Base-by-base conservation (phyloP, 495 filamentous ascomycete species). In the Aspergillus biplanus region DNA sequence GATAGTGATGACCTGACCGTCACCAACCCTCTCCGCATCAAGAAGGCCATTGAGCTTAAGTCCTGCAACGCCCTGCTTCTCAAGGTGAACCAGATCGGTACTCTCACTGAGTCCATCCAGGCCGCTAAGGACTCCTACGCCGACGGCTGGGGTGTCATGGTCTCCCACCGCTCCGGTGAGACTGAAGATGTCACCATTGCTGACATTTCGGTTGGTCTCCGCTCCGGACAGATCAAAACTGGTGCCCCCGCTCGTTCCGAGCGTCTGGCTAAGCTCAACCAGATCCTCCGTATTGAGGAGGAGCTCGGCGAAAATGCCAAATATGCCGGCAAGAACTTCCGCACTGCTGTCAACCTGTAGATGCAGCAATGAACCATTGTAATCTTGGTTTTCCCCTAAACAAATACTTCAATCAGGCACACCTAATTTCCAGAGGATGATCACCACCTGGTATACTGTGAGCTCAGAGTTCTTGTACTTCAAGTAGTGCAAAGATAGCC, bases 21-120 rank as follows among this genome's bases (percentile, higher is more conserved):
- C 80, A 99, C 96, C 80, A 99, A 99, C 88, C 96, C 96, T 57
- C 82, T 90, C 65, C 92, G 93, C 75, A 99, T 99, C 86, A 98
- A 98, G 91, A 97, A 97, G 86, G 92, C 96, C 72, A 97, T 99
- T 68, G 95, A 97, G 76, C 89, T 93, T 73, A 98, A 99, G 91
- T 91, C 94, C 70, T 93, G 92, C 86, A 97, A 99, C 74, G 90
- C 93, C 52, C 89, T 99, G 54, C 89, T 99, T 52, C 89, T 99
- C 73, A 99, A 99, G 88, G 96, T 99, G 79, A 99, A 99, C 88
- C 96, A 99, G 85, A 99, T 99, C 71, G 96, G 96, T 80, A 97
- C 96, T 62, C 88, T 99, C 62, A 96, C 91, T 69, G 83, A 99
- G 86, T 97, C 96, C 54, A 99, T 99, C 83, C 95, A 99, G 85